Conservation (phyloP, 2,329 filamentous ascomycete species). For the Bipolaris victoriae region DNA sequence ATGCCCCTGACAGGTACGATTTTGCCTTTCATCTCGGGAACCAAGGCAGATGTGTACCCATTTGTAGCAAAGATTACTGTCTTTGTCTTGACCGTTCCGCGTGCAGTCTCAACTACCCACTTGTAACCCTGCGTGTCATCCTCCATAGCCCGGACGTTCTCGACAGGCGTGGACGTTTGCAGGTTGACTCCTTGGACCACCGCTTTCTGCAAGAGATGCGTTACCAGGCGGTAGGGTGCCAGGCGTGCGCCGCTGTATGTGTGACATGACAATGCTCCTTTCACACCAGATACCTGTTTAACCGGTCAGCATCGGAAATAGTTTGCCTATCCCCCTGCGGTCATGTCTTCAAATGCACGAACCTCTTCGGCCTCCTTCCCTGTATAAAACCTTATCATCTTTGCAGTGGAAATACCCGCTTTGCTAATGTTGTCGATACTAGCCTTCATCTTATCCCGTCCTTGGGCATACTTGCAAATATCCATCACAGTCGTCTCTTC, state of each 20-base stretch:
- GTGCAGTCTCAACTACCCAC: constrained; percentile 15
- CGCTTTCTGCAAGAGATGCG: constrained; percentile 15
- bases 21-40: constrained; percentile 47
- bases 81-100: constrained; percentile 11
- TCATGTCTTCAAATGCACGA: neutral
- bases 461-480: constrained; percentile 10
- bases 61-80: constrained; percentile 30
- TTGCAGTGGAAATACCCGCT: constrained; percentile 16
- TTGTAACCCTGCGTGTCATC: neutral
- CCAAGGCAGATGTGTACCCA: constrained; percentile 26
- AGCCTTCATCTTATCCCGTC: constrained; percentile 14
- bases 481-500: constrained; percentile 21
- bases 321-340: neutral
- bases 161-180: constrained; percentile 19
- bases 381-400: constrained; percentile 7
- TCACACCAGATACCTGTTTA: constrained; percentile 14
- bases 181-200: constrained; percentile 17
- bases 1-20: constrained; percentile 42
- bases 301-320: neutral
- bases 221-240: constrained; percentile 17
- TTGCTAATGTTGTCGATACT: constrained; percentile 7
- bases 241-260: constrained; percentile 20
- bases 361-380: constrained; percentile 19
- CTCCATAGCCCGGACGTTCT: neutral
- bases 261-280: constrained; percentile 17